Percentiles rank a stretch among this genome's conserved stretches.
phyloP scores from a whole-genome alignment of 805 yeast species.

The Starmerella davenportii region DNA sequence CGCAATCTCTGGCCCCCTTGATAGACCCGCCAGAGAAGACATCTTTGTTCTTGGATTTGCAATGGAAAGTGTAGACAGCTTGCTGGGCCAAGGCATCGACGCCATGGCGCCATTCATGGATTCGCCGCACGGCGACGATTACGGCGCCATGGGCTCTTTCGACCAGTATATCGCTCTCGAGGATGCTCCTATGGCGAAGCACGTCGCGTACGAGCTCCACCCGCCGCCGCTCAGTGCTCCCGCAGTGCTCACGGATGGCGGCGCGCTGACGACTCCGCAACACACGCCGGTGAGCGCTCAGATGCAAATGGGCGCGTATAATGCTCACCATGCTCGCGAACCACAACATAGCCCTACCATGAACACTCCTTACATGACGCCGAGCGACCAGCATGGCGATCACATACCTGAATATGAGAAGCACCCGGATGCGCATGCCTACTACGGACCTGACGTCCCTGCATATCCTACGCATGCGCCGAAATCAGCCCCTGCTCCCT shows the following conservation, averaged over 20 bases:
- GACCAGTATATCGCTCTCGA: background rate
- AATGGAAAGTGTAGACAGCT: conserved; percentile 15
- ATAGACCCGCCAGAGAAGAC: no score
- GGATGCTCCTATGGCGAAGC: background rate
- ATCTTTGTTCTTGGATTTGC: no score
- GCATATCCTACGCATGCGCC: no score
- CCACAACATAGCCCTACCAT: background rate
- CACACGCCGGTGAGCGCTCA: background rate
- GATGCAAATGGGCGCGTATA: no score
- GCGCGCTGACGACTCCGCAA: background rate
- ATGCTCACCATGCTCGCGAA: no score
- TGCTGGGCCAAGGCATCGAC: conserved; percentile 14
- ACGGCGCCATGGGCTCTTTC: conserved; percentile 4
- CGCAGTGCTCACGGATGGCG: no score
- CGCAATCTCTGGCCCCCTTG: no score
- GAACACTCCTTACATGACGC: background rate
- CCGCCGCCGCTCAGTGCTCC: no score
- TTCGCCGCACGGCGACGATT: conserved; percentile 6
- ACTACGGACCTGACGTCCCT: no score
- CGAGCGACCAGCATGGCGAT: background rate
- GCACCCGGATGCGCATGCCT: no score
- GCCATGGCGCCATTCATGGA: conserved; percentile 14
- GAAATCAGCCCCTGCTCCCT: no score
- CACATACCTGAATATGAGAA: background rate
- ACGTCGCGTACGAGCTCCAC: no score